These are phyloP conservation scores for Populus alba DNA, from an alignment of 345 rosid genomes.

Conservation along the genomic window DNA sequence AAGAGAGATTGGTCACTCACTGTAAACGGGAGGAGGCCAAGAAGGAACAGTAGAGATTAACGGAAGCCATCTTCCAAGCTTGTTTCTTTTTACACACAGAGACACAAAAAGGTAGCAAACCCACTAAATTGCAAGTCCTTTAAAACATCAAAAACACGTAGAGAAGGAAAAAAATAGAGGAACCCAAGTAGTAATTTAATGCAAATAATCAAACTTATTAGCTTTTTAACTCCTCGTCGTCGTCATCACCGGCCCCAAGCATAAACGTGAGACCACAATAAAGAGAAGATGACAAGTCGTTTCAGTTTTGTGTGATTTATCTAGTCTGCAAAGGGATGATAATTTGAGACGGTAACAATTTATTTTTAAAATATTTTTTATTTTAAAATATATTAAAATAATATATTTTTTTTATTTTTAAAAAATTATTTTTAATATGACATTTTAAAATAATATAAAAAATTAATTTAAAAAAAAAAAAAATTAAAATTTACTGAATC, in stretches of 20 bases:
- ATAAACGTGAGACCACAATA: neutral
- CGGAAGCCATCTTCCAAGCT: constrained; percentile 11
- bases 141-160: neutral
- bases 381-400: too few species aligned
- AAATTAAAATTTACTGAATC: too few species aligned
- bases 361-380: too few species aligned
- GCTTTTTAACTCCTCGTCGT: neutral
- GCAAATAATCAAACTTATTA: neutral
- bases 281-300: neutral
- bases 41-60: constrained; percentile 20
- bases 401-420: too few species aligned
- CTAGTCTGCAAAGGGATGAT: neutral
- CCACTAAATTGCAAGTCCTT: neutral
- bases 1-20: constrained; percentile 15
- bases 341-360: too few species aligned
- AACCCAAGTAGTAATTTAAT: neutral
- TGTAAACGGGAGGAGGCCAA: constrained; percentile 17
- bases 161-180: neutral
- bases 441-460: too few species aligned
- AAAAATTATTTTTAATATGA: too few species aligned
- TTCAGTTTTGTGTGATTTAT: neutral
- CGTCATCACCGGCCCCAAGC: too few species aligned
- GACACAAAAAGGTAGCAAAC: neutral
- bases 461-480: too few species aligned
- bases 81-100: neutral